These are phyloP conservation scores for Crithidia brevicula DNA, from an alignment of 208 protist genomes.

Conservation along the genomic window DNA sequence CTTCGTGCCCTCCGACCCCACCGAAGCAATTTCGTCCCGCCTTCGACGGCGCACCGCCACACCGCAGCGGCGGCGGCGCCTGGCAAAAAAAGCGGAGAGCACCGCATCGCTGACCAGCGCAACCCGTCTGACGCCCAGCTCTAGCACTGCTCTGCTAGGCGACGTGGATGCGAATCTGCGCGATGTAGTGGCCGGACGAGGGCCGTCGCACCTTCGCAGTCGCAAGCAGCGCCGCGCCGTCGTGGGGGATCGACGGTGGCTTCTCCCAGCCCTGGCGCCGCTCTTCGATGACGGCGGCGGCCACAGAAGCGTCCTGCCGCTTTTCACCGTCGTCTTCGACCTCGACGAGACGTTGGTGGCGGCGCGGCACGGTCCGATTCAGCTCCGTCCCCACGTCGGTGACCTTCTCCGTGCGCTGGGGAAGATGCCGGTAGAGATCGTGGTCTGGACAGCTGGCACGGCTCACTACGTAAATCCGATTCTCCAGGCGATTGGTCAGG, in stretches of 20 bases:
- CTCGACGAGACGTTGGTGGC: constrained; percentile 83
- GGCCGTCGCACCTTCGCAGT: neutral
- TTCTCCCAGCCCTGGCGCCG: constrained; percentile 18
- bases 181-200: neutral
- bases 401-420: constrained; percentile 58
- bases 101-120: constrained; percentile 10
- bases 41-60: constrained; percentile 8
- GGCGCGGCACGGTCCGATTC: constrained; percentile 58
- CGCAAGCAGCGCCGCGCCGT: constrained; percentile 12
- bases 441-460: constrained; percentile 75
- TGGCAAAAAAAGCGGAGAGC: constrained; percentile 39
- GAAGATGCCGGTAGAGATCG: constrained; percentile 67
- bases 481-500: constrained; percentile 47
- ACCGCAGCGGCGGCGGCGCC: constrained; percentile 20
- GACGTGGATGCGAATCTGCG: constrained; percentile 17
- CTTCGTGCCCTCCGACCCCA: neutral
- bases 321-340: constrained; percentile 79
- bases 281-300: neutral
- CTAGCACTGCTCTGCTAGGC: constrained; percentile 15
- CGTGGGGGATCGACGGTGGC: constrained; percentile 15
- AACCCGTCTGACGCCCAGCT: constrained; percentile 18
- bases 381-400: constrained; percentile 55
- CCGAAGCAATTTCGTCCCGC: neutral
- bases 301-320: neutral
- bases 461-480: constrained; percentile 75